phyloP scores from a whole-genome alignment of 2,329 filamentous ascomycete genomes.

The Microcyclospora tardicrescens region DNA sequence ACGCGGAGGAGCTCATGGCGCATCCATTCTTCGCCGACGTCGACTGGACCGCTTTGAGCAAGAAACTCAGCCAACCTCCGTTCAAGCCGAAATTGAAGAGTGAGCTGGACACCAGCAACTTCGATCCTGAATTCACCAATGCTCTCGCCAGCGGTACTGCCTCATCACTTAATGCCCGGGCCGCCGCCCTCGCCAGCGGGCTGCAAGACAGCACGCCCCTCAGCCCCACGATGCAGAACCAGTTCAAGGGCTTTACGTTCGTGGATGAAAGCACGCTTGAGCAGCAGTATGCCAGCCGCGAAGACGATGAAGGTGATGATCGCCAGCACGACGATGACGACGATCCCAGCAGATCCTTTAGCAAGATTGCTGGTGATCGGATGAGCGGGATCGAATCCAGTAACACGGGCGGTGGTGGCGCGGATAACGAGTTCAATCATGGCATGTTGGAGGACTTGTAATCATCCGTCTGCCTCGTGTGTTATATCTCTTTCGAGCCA shows the following conservation, averaged over 20 bases:
- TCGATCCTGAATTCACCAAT: constrained; percentile 96
- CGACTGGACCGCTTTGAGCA: constrained; percentile 76
- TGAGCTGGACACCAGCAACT: constrained; percentile 93
- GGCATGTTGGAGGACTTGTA: constrained; percentile 28
- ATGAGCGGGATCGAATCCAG: constrained; percentile 39
- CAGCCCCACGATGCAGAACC: constrained; percentile 90
- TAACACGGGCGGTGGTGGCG: constrained; percentile 24
- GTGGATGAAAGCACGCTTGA: constrained; percentile 96
- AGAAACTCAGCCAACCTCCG: constrained; percentile 86
- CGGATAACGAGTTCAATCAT: constrained; percentile 35
- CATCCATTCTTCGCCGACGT: constrained; percentile 92
- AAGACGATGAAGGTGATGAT: constrained; percentile 29
- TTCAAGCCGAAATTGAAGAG: constrained; percentile 97
- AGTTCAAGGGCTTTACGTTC: constrained; percentile 97
- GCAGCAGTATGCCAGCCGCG: constrained; percentile 51
- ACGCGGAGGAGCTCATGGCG: constrained; percentile 85
- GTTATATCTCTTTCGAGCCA: too few species aligned
- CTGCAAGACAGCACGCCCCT: constrained; percentile 76
- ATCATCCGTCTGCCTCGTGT: not conserved
- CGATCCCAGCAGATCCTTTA: constrained; percentile 16
- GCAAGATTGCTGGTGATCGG: constrained; percentile 30
- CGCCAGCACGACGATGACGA: constrained; percentile 7
- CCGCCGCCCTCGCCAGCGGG: constrained; percentile 71
- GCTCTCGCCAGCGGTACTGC: constrained; percentile 76
- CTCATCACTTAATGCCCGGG: constrained; percentile 77